Evolutionary conservation across 139 green algal species (phyloP).

Genomic region (Parachlorella kessleri): DNA sequence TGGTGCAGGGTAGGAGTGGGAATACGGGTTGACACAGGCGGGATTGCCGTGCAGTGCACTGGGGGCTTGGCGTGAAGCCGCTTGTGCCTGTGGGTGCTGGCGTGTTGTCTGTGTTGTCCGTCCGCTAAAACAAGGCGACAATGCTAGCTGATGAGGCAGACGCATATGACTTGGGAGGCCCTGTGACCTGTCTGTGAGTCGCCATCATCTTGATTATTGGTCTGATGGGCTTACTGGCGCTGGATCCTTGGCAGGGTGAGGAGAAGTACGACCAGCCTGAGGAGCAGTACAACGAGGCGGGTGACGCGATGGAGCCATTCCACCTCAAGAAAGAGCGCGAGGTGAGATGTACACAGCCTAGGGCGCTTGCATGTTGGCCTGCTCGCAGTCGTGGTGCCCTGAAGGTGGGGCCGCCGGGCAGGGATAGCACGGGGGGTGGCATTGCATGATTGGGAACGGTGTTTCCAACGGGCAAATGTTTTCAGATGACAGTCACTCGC

Average conservation of each 20-base stretch:
- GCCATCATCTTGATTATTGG: neutral
- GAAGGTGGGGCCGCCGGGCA: conserved; percentile 32
- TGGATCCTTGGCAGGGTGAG: conserved; percentile 28
- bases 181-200: neutral
- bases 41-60: too few relatives aligned
- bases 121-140: neutral
- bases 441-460: too few relatives aligned
- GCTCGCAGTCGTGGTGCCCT: too few relatives aligned
- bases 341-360: too few relatives aligned
- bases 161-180: neutral
- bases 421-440: neutral
- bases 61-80: too few relatives aligned
- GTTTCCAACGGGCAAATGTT: too few relatives aligned
- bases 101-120: neutral
- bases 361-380: too few relatives aligned
- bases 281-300: conserved; percentile 53
- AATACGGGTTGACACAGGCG: too few relatives aligned
- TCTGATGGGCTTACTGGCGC: neutral
- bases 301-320: conserved; percentile 71
- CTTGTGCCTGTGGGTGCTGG: neutral
- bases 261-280: conserved; percentile 58
- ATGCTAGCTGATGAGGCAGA: neutral
- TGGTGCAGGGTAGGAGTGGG: too few relatives aligned
- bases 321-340: conserved; percentile 66
- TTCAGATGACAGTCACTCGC: too few relatives aligned